Percentiles rank a stretch among this genome's conserved stretches.
Evolutionary conservation across 78 protist genomes (phyloP).

Genomic region (Diacronema lutheri): DNA sequence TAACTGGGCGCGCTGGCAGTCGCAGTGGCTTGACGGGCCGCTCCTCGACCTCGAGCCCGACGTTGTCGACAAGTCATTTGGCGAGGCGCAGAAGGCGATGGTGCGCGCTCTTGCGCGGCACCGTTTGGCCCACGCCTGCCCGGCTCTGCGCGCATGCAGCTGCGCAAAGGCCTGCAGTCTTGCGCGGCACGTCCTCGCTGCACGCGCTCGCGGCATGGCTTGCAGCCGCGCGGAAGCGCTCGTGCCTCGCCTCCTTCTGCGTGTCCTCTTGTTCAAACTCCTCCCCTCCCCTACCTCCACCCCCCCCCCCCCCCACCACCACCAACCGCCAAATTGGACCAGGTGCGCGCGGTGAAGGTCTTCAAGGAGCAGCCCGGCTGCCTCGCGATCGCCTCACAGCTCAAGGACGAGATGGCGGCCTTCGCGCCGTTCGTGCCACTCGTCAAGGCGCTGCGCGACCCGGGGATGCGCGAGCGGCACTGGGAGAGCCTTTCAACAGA

Average conservation of each 20-base stretch:
- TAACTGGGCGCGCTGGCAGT: slow-evolving; percentile 1
- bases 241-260: too few species aligned
- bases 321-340: too few species aligned
- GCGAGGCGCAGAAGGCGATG: background rate
- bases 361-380: slow-evolving; percentile 13
- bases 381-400: background rate
- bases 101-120: too few species aligned
- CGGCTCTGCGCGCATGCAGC: too few species aligned
- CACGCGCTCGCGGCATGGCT: too few species aligned
- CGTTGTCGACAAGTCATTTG: slow-evolving; percentile 23
- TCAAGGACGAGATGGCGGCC: slow-evolving; percentile 49
- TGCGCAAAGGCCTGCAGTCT: too few species aligned
- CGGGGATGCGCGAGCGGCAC: slow-evolving; percentile 84
- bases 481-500: slow-evolving; percentile 60
- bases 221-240: too few species aligned
- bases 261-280: background rate
- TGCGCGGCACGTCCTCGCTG: too few species aligned
- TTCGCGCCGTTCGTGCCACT: slow-evolving; percentile 72
- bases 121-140: too few species aligned
- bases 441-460: slow-evolving; percentile 70
- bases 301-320: too few species aligned
- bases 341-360: slow-evolving; percentile 25
- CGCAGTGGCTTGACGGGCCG: slow-evolving; percentile 32
- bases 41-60: slow-evolving; percentile 51
- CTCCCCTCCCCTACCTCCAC: background rate